A percentile compares a stretch with the other conserved stretches of the same genome.
Evolutionary conservation across 805 yeast species (phyloP).

Genomic region (Clavispora santaluciae): DNA sequence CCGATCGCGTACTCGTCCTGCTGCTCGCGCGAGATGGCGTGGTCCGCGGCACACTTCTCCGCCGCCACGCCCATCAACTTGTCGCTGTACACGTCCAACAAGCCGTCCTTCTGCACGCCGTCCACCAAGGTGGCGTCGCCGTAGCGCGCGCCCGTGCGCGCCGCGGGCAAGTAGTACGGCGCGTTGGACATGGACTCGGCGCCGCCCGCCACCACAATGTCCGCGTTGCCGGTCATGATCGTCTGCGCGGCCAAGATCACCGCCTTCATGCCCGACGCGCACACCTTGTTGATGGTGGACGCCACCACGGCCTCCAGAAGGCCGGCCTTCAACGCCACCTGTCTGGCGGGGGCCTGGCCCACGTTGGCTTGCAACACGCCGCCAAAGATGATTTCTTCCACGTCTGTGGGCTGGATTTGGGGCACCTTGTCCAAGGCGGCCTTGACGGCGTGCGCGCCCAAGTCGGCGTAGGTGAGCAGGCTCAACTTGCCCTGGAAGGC

Average conservation of each 20-base stretch:
- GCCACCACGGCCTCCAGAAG: slow-evolving; percentile 76
- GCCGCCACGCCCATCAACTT: slow-evolving; percentile 96
- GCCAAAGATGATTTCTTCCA: slow-evolving; percentile 90
- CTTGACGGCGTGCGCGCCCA: slow-evolving; percentile 90
- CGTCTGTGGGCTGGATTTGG: slow-evolving; percentile 66
- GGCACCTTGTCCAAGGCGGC: slow-evolving; percentile 84
- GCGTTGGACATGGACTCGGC: slow-evolving; percentile 96
- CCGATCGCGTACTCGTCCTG: slow-evolving; percentile 86
- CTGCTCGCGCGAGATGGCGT: slow-evolving; percentile 69
- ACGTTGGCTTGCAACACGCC: slow-evolving; percentile 88
- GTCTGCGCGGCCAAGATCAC: slow-evolving; percentile 88
- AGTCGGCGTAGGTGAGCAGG: slow-evolving; percentile 71
- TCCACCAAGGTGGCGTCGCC: slow-evolving; percentile 80
- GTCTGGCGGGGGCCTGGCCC: slow-evolving; percentile 98
- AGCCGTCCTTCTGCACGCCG: slow-evolving; percentile 89
- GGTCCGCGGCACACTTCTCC: slow-evolving; percentile 90
- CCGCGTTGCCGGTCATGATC: slow-evolving; percentile 83
- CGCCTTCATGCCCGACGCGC: slow-evolving; percentile 95
- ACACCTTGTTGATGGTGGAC: slow-evolving; percentile 91
- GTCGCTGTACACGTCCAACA: slow-evolving; percentile 85
- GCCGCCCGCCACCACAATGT: slow-evolving; percentile 94
- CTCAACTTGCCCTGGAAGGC: slow-evolving; percentile 84
- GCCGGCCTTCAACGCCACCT: slow-evolving; percentile 90
- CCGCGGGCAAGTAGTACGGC: slow-evolving; percentile 85
- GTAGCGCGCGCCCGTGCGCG: slow-evolving; percentile 84